Evolutionary conservation across 2,329 filamentous ascomycete species (phyloP).

Genomic region (Fusarium caatingaense): DNA sequence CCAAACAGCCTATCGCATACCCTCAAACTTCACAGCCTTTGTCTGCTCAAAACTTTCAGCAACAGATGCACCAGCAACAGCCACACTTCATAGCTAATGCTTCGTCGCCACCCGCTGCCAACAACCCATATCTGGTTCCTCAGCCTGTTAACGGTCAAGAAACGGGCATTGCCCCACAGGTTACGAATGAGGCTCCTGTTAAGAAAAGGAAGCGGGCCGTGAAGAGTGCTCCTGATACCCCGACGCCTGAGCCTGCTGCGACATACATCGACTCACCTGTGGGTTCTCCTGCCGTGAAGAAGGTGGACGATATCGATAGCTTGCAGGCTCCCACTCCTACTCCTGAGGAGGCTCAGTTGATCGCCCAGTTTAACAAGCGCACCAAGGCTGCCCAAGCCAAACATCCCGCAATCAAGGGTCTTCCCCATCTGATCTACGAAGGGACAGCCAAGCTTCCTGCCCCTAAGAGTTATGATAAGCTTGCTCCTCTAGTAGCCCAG

Average conservation of each 20-base stretch:
- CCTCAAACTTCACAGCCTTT: conserved; percentile 31
- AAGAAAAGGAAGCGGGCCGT: conserved; percentile 55
- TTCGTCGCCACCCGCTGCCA: conserved; percentile 37
- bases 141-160: conserved; percentile 42
- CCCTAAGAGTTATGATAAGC: conserved; percentile 59
- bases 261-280: conserved; percentile 46
- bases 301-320: conserved; percentile 51
- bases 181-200: conserved; percentile 45
- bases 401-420: conserved; percentile 54
- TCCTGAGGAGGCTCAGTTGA: conserved; percentile 50
- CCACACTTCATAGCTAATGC: conserved; percentile 31
- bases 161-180: conserved; percentile 34
- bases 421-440: conserved; percentile 53
- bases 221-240: conserved; percentile 46
- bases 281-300: conserved; percentile 47
- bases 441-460: conserved; percentile 57
- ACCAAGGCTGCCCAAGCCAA: conserved; percentile 53
- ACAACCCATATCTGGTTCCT: conserved; percentile 38
- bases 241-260: conserved; percentile 44
- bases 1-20: conserved; percentile 39
- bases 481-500: conserved; percentile 57
- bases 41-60: conserved; percentile 37
- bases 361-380: conserved; percentile 55
- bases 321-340: conserved; percentile 49
- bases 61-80: conserved; percentile 41